These are phyloP conservation scores for Blastobotrys illinoisensis DNA, from an alignment of 1,139 yeast species.

Conservation along the genomic window DNA sequence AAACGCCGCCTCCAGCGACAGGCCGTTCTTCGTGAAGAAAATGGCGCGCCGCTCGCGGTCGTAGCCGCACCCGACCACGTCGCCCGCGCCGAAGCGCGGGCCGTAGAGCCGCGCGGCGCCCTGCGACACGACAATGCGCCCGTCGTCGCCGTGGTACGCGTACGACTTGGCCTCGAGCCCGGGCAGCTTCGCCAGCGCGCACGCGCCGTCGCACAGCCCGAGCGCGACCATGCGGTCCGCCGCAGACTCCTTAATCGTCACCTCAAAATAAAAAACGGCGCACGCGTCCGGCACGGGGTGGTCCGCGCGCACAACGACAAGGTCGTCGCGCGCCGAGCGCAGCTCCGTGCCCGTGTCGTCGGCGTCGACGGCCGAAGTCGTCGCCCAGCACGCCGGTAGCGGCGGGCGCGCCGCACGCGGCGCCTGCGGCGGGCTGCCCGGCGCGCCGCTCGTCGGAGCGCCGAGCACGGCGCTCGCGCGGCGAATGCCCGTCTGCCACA, in stretches of 20 bases:
- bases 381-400: constrained; percentile 24
- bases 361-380: constrained; percentile 12
- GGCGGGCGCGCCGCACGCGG: constrained; percentile 18
- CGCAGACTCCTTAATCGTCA: constrained; percentile 34
- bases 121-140: constrained; percentile 43
- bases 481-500: constrained; percentile 9
- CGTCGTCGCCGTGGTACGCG: constrained; percentile 58
- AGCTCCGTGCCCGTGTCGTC: constrained; percentile 13
- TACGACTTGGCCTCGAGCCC: constrained; percentile 48
- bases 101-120: constrained; percentile 39
- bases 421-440: too few relatives aligned
- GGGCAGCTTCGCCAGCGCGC: constrained; percentile 33
- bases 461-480: neutral
- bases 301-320: constrained; percentile 37
- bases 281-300: constrained; percentile 39
- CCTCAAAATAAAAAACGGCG: constrained; percentile 56
- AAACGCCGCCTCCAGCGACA: constrained; percentile 51
- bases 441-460: too few relatives aligned
- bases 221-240: constrained; percentile 26
- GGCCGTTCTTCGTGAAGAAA: constrained; percentile 81
- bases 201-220: constrained; percentile 32
- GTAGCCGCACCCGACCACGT: constrained; percentile 79
- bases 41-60: constrained; percentile 59
- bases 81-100: constrained; percentile 49
- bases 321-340: constrained; percentile 16